Evolutionary conservation across 768 basidiomycete genomes (phyloP).

Genomic region (Collybiopsis confluens): DNA sequence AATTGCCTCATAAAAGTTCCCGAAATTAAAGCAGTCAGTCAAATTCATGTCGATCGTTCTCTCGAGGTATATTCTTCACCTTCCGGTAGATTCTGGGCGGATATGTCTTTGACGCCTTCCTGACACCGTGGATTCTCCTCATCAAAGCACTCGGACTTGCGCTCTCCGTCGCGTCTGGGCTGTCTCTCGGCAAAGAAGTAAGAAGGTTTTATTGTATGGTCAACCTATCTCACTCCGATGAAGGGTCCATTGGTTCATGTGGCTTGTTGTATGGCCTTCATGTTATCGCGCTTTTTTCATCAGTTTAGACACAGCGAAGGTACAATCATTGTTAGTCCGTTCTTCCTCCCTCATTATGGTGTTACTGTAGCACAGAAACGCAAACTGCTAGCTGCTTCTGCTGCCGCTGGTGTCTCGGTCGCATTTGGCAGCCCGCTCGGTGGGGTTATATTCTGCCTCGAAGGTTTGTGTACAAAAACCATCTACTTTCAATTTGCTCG

Average conservation of each 20-base stretch:
- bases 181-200: slow-evolving; percentile 84
- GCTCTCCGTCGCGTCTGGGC: slow-evolving; percentile 78
- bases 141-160: slow-evolving; percentile 84
- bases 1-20: slow-evolving; percentile 42
- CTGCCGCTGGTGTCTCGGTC: slow-evolving; percentile 82
- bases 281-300: slow-evolving; percentile 60
- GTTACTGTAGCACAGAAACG: slow-evolving; percentile 62
- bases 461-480: slow-evolving; percentile 35
- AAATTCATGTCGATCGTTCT: background rate
- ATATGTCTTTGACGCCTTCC: slow-evolving; percentile 82
- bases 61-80: background rate
- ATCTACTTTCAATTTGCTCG: background rate
- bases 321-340: slow-evolving; percentile 18
- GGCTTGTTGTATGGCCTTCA: slow-evolving; percentile 74
- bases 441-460: slow-evolving; percentile 81
- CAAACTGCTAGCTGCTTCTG: slow-evolving; percentile 76
- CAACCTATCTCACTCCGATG: background rate
- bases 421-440: slow-evolving; percentile 87
- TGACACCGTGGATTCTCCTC: slow-evolving; percentile 81
- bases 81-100: slow-evolving; percentile 64
- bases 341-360: background rate
- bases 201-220: slow-evolving; percentile 14
- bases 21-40: slow-evolving; percentile 70
- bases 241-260: slow-evolving; percentile 86
- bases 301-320: slow-evolving; percentile 80